These are phyloP conservation scores for Colletotrichum theobromicola DNA, from an alignment of 2,329 filamentous ascomycete genomes.

Conservation along the genomic window DNA sequence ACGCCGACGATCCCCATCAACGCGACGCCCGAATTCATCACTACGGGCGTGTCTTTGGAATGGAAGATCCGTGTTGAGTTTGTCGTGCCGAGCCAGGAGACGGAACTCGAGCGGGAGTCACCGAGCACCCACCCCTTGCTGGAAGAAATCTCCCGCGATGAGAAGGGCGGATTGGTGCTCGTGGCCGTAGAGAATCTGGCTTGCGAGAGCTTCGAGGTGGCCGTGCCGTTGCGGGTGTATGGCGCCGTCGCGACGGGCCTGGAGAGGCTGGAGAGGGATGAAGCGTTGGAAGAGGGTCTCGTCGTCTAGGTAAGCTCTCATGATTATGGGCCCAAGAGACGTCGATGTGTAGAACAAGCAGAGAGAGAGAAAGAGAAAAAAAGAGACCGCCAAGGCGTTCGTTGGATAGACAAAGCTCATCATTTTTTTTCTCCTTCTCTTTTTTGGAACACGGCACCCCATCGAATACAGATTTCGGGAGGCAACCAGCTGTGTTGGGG, in stretches of 20 bases:
- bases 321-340: not conserved
- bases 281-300: conserved; percentile 53
- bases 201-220: conserved; percentile 90
- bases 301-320: conserved; percentile 39
- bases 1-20: conserved; percentile 80
- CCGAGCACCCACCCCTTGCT: conserved; percentile 60
- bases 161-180: conserved; percentile 74
- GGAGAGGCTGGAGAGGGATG: conserved; percentile 61
- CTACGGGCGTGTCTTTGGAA: conserved; percentile 82
- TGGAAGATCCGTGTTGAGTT: conserved; percentile 95
- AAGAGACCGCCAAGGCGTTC: not conserved
- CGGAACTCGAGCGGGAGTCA: conserved; percentile 11
- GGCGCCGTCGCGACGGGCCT: conserved; percentile 64
- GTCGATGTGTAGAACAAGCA: not conserved
- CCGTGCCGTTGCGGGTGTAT: conserved; percentile 84
- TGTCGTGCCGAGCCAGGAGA: conserved; percentile 66
- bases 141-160: conserved; percentile 80
- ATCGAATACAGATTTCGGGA: not conserved
- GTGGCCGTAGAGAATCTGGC: conserved; percentile 79
- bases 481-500: not conserved
- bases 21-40: conserved; percentile 91
- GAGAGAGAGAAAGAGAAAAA: not conserved
- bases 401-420: conserved; percentile 14
- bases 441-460: not conserved
- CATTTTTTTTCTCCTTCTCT: not conserved